Percentiles rank a stretch among this genome's conserved stretches.
These are phyloP conservation scores for Domatiomyces catenatus DNA, from an alignment of 2,329 filamentous ascomycete genomes.

Conservation along the genomic window DNA sequence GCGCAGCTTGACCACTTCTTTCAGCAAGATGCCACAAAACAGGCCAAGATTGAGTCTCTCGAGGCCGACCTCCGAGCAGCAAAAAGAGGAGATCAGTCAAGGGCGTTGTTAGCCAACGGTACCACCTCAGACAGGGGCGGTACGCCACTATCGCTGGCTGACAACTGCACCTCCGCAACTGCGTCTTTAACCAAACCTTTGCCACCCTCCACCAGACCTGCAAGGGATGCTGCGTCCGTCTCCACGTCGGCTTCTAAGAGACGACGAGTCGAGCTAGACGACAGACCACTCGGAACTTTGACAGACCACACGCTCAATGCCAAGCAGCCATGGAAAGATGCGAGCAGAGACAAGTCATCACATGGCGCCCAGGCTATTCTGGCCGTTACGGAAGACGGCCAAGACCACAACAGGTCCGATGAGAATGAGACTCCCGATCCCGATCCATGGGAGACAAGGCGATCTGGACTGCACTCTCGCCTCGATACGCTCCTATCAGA, in stretches of 20 bases:
- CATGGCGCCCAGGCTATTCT: slow-evolving; percentile 26
- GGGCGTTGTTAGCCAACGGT: not conserved
- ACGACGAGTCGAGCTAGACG: not conserved
- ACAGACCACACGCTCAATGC: not conserved
- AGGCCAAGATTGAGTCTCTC: slow-evolving; percentile 14
- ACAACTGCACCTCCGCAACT: not conserved
- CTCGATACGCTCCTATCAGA: not conserved
- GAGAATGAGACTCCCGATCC: not conserved
- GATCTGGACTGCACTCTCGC: not conserved
- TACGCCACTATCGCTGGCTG: not conserved
- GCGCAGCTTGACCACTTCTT: slow-evolving; percentile 13
- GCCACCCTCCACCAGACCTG: not conserved
- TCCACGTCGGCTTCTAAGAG: not conserved
- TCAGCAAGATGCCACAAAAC: slow-evolving; percentile 12
- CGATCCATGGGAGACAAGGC: not conserved
- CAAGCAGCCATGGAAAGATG: not conserved
- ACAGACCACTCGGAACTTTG: not conserved
- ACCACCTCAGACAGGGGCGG: not conserved
- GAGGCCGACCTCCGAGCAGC: slow-evolving; percentile 7
- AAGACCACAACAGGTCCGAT: slow-evolving; percentile 12
- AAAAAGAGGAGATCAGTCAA: not conserved
- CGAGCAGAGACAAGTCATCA: not conserved
- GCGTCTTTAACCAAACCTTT: not conserved
- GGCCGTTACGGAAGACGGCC: slow-evolving; percentile 37
- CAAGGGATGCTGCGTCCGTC: not conserved